Evolutionary conservation across 805 yeast genomes (phyloP), one percentile per base, ranked within the genome.

Genomic region (Tetrapisispora nanseiensis): DNA sequence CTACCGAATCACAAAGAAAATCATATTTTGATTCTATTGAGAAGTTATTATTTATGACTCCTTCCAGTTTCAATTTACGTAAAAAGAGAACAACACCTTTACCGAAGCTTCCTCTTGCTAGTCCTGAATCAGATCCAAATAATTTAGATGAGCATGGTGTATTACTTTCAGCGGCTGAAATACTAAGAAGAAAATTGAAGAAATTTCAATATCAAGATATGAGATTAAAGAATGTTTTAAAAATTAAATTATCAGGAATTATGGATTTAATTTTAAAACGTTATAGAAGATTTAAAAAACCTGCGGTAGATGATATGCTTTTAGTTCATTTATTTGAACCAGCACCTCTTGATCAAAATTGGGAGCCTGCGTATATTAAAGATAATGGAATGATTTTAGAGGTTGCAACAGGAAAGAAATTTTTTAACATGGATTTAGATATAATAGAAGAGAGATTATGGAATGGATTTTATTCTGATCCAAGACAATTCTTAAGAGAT

Each of bases 381-480:
- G 75, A 73, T 45, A 78, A 77, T 33, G 79, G 84, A 48, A 82
- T 78, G 90, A 85, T 92, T 51, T 62, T 78, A n/a, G 97, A 92
- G 54, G 69, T 75, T 10, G 62, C 78, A 0, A 82, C 95, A 0
- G 94, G 92, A 3, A 76, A 75, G 43, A 71, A 69, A 49, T 90
- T 71, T 56, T 74, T 71, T 65, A 92, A 92, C 52, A 92, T 92
- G 84, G 98, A 92, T 55, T 67, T 92, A 42, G 98, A 92, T 56
- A 80, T 87, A 15, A 76, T 92, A 27, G 98, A 92, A 56, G 97
- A 92, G 58, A 71, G 98, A 45, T 64, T 92, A 42, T 92, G 98
- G 98, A 92, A 92, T 61, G 98, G 98, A 0, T 92, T 65, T 61
- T 92, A 92, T 56, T 80, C 86, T 30, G 96, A 87, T 54, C 97